A percentile compares a stretch with the other conserved stretches of the same genome.
These are phyloP conservation scores for Xylaria longipes DNA, from an alignment of 495 filamentous ascomycete genomes.

Conservation along the genomic window DNA sequence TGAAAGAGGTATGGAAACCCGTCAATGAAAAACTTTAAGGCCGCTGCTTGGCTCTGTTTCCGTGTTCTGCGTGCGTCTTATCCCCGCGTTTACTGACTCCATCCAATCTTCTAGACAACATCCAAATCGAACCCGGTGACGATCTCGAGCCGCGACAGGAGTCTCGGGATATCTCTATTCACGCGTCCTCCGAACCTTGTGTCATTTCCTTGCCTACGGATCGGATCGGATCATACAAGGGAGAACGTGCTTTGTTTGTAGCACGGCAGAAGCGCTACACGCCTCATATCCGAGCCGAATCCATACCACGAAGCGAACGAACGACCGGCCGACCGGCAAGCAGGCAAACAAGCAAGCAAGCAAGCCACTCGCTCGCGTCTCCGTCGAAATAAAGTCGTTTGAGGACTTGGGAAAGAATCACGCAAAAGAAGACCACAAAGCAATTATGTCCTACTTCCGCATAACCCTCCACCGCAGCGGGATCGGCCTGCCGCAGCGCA, in stretches of 20 bases:
- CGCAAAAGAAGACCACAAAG: neutral
- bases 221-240: neutral
- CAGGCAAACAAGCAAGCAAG: no score
- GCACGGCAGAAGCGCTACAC: neutral
- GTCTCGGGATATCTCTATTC: neutral
- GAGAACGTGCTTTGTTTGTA: neutral
- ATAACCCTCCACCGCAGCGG: conserved; percentile 92
- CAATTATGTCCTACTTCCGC: conserved; percentile 86
- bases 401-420: neutral
- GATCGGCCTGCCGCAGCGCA: conserved; percentile 88
- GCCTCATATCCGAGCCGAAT: no score
- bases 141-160: neutral
- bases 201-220: neutral
- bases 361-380: no score
- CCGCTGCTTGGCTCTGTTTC: no score
- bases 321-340: neutral
- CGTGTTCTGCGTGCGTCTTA: neutral
- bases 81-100: neutral
- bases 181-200: neutral
- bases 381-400: no score
- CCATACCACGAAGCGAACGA: neutral
- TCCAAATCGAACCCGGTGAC: neutral
- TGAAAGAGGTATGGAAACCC: neutral
- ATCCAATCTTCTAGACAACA: neutral
- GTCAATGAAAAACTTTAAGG: no score